Evolutionary conservation across 2,329 filamentous ascomycete species (phyloP).

Genomic region (Fusarium sp.): DNA sequence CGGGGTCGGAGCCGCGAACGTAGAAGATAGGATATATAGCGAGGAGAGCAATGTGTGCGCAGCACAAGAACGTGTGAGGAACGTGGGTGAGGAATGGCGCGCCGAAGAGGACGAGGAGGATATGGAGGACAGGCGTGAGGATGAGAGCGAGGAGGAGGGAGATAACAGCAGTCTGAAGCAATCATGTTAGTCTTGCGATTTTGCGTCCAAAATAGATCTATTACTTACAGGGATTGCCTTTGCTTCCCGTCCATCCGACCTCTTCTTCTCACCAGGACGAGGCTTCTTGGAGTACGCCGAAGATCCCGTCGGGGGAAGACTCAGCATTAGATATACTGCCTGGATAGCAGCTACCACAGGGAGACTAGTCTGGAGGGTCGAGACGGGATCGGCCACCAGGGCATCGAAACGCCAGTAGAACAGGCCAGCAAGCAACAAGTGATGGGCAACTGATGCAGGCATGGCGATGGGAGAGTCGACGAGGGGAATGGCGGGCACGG

Average conservation of each 20-base stretch:
- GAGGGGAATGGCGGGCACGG: conserved; percentile 56
- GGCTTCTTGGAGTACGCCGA: conserved; percentile 62
- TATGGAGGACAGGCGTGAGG: conserved; percentile 73
- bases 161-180: conserved; percentile 59
- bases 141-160: conserved; percentile 74
- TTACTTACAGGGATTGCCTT: conserved; percentile 62
- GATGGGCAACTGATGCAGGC: conserved; percentile 75
- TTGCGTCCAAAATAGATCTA: too few species aligned
- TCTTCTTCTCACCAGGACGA: conserved; percentile 69
- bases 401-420: conserved; percentile 73
- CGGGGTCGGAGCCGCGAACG: conserved; percentile 80
- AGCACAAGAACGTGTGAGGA: conserved; percentile 81
- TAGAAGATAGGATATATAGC: conserved; percentile 86
- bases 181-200: conserved; percentile 20
- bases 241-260: conserved; percentile 59
- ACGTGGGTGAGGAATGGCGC: conserved; percentile 88
- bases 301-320: conserved; percentile 72
- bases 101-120: conserved; percentile 86
- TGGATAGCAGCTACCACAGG: conserved; percentile 75
- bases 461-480: conserved; percentile 56
- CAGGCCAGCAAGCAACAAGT: conserved; percentile 73
- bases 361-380: conserved; percentile 71
- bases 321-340: conserved; percentile 70
- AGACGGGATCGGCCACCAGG: conserved; percentile 78
- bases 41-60: conserved; percentile 84